Conservation (phyloP, 2,329 filamentous ascomycete species). For the Ascochyta pisi region DNA sequence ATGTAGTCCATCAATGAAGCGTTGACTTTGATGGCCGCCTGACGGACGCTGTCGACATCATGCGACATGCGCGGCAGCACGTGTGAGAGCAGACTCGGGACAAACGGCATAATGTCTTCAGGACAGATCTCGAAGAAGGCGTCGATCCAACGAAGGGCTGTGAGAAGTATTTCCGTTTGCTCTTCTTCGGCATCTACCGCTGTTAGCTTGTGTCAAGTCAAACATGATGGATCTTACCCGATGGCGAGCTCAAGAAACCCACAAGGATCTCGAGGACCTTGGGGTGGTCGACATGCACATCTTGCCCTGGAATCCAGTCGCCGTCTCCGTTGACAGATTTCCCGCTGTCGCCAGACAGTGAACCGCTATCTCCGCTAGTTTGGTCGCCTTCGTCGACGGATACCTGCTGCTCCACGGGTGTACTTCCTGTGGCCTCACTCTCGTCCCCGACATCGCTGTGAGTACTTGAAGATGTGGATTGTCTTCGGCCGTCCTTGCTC, state of each 20-base stretch:
- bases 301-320: conserved; percentile 97
- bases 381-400: conserved; percentile 60
- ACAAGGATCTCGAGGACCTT: conserved; percentile 92
- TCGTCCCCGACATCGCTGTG: conserved; percentile 40
- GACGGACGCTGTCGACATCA: conserved; percentile 84
- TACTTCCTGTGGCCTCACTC: conserved; percentile 66
- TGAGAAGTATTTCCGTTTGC: conserved; percentile 76
- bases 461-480: conserved; percentile 68
- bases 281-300: conserved; percentile 91
- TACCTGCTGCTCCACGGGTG: conserved; percentile 49
- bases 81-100: conserved; percentile 88
- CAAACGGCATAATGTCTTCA: conserved; percentile 93
- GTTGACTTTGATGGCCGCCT: conserved; percentile 89
- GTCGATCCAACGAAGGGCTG: conserved; percentile 93
- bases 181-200: conserved; percentile 68
- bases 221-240: conserved; percentile 62
- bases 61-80: conserved; percentile 94
- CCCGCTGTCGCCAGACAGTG: conserved; percentile 45
- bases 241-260: conserved; percentile 81
- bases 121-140: conserved; percentile 97
- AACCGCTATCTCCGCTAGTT: conserved; percentile 48
- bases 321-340: conserved; percentile 69
- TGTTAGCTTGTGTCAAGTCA: conserved; percentile 20
- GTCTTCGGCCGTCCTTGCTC: conserved; percentile 72
- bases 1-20: conserved; percentile 92